A percentile compares a stretch with the other conserved stretches of the same genome.
phyloP scores from a whole-genome alignment of 108 stramenopile genomes.

The Conticribra weissflogii region DNA sequence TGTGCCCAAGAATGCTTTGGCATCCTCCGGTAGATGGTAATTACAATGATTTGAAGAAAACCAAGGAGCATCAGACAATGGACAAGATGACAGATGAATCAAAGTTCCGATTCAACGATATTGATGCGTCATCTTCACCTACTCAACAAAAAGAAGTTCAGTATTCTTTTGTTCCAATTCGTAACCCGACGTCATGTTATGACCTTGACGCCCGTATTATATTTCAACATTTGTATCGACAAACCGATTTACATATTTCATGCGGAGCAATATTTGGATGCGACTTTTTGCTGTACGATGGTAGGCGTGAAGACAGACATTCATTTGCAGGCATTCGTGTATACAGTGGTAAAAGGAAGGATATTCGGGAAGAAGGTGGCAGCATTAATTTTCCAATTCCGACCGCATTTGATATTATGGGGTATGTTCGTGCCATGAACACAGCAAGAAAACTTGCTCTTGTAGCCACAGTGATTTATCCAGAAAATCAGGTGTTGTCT shows the following conservation, averaged over 20 bases:
- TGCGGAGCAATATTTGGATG: slow-evolving; percentile 90
- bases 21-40: background rate
- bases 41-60: background rate
- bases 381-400: slow-evolving; percentile 51
- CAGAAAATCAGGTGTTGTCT: background rate
- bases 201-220: slow-evolving; percentile 46
- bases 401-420: slow-evolving; percentile 72
- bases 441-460: slow-evolving; percentile 86
- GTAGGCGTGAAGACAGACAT: slow-evolving; percentile 74
- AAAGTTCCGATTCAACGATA: background rate
- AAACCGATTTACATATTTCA: slow-evolving; percentile 59
- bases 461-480: slow-evolving; percentile 62
- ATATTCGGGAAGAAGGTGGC: background rate
- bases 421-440: slow-evolving; percentile 81
- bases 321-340: slow-evolving; percentile 90
- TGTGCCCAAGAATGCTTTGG: slow-evolving; percentile 51
- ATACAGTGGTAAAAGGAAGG: slow-evolving; percentile 19
- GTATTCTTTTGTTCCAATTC: slow-evolving; percentile 16
- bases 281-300: slow-evolving; percentile 86
- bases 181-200: slow-evolving; percentile 27
- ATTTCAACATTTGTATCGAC: slow-evolving; percentile 58
- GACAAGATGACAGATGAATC: background rate
- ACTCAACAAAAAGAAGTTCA: background rate
- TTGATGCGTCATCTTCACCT: background rate
- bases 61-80: background rate